Evolutionary conservation across 495 filamentous ascomycete species (phyloP), one percentile per base, ranked within the genome.

Genomic region (Tuber melanosporum): DNA sequence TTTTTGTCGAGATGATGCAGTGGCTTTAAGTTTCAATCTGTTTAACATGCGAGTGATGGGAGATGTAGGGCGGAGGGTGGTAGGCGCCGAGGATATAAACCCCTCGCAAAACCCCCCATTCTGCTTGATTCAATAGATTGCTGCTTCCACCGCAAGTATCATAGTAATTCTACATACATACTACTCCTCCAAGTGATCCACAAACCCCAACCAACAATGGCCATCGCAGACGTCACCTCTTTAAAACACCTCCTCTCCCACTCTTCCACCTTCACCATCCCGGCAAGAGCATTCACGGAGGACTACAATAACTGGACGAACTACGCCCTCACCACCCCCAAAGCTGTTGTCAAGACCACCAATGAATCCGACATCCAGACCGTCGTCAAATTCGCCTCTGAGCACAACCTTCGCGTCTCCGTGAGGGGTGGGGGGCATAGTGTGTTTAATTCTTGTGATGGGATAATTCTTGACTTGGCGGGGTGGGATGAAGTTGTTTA

Each of bases 361-460:
- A 36, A 14, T 1, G 57, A 66, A 66, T 15, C 57, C 2, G 57
- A 66, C 26, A 36, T 66, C 14, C 57, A 66, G 57, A 36, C 26
- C 14, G 57, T 66, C 14, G 57, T 66, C 26, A 66, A 32, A 19
- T 66, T 66, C 26, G 57, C 57, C 57, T 7, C 32, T 2, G 57
- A 36, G 15, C 12, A 66, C 32, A 36, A 66, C 57, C 32, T 66
- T 15, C 57, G 57, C 4, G 57, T 78, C 14, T 74, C 49, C 8
- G 43, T 76, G 17, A 76, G 47, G 44, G 74, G 74, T 36, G 77
- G 77, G 14, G 77, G 77, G 41, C 77, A 78, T 42, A 74, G 77
- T 20, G 46, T 62, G 12, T 78, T 78, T 72, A 76, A 49, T 70
- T 76, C 73, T 15, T 75, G 69, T 39, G 75, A 49, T 6, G 78